Evolutionary conservation across 192 early-diverging fungal genomes (phyloP).

Genomic region (Coemansia sp.): DNA sequence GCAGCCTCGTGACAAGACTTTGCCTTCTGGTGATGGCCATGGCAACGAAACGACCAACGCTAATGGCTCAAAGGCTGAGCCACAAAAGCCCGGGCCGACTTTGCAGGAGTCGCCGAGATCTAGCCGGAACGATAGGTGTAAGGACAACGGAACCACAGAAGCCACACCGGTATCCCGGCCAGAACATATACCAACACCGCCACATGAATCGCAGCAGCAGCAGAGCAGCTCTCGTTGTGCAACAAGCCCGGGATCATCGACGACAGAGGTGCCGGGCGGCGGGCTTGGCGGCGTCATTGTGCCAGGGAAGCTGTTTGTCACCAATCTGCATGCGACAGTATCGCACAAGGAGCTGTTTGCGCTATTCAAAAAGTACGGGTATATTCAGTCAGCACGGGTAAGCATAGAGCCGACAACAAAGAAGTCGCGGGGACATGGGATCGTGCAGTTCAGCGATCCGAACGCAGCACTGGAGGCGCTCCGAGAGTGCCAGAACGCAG

Average conservation of each 20-base stretch:
- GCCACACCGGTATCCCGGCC: background rate
- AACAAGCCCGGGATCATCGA: constrained; percentile 1
- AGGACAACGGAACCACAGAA: background rate
- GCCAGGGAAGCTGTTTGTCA: constrained; percentile 57
- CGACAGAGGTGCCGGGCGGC: constrained; percentile 20
- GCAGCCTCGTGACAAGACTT: constrained; percentile 17
- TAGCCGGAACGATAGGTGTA: background rate
- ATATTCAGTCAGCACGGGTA: constrained; percentile 54
- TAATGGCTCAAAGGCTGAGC: background rate
- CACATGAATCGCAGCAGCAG: background rate
- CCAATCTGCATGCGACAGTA: constrained; percentile 52
- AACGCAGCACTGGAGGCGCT: constrained; percentile 45
- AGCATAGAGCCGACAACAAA: constrained; percentile 50
- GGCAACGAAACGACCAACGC: background rate
- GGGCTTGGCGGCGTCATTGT: constrained; percentile 50
- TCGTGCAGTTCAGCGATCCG: constrained; percentile 54
- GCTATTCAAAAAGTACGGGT: constrained; percentile 57
- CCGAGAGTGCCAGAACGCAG: constrained; percentile 47
- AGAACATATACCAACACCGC: constrained; percentile 8
- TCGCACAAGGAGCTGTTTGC: constrained; percentile 58
- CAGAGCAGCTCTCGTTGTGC: constrained; percentile 9
- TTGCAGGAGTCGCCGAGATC: background rate
- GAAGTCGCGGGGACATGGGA: constrained; percentile 50
- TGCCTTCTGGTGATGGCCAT: background rate
- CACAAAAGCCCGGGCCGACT: background rate